phyloP scores from a whole-genome alignment of 345 rosid genomes.

The Linum lewisii region DNA sequence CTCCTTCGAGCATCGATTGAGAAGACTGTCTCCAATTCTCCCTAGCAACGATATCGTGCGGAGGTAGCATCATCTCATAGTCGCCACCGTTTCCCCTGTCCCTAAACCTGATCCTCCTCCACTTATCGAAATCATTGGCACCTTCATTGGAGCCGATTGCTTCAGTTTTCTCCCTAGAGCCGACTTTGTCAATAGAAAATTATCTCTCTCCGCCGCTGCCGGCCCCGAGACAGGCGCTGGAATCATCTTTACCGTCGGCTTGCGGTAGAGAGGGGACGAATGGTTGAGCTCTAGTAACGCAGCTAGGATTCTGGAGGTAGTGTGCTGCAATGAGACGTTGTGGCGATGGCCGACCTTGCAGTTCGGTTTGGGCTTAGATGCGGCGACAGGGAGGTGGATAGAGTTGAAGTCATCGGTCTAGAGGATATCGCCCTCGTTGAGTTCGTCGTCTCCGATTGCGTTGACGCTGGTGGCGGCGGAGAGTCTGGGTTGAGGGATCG shows the following conservation, averaged over 20 bases:
- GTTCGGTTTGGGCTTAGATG: background rate
- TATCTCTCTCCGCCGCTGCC: conserved; percentile 15
- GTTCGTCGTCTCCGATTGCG: conserved; percentile 33
- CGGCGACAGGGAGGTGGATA: conserved; percentile 10
- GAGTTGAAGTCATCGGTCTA: conserved; percentile 34
- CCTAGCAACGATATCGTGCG: conserved; percentile 49
- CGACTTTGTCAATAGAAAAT: conserved; percentile 11
- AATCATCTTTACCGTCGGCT: conserved; percentile 26
- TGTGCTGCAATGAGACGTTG: conserved; percentile 13
- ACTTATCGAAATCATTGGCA: conserved; percentile 30
- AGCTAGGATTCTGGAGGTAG: conserved; percentile 24
- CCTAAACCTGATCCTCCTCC: conserved; percentile 27
- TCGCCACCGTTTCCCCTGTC: conserved; percentile 19
- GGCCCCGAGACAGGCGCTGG: conserved; percentile 23
- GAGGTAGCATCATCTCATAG: conserved; percentile 45
- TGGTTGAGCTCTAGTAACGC: conserved; percentile 21
- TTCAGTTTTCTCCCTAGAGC: conserved; percentile 25
- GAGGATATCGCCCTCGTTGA: conserved; percentile 44
- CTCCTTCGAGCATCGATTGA: conserved; percentile 54
- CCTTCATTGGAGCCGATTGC: conserved; percentile 50
- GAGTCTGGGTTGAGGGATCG: conserved; percentile 10
- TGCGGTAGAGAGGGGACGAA: conserved; percentile 24
- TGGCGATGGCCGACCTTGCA: conserved; percentile 8
- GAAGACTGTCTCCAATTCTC: conserved; percentile 30
- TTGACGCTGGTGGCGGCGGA: conserved; percentile 2